Base-by-base conservation (phyloP, 129 eudicot genomes). In the Arctium lappa region DNA sequence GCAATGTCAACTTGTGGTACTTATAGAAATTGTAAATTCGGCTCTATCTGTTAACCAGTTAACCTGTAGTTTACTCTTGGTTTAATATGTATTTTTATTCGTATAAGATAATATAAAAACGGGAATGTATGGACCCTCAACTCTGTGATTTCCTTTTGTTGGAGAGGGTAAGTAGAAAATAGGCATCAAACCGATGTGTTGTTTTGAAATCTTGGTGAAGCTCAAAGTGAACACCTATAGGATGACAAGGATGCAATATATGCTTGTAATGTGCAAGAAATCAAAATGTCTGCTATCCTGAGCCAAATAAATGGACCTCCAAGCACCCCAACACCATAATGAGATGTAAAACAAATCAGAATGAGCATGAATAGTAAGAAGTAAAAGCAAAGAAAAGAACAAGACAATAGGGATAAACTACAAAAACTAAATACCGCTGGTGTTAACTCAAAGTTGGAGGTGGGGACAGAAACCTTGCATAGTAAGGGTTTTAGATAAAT, bases 111-210 rank as follows among this genome's bases (percentile, higher is more conserved):
- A 62, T 62, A 62, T 62, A 22, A 62, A 62, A 62, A 62, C 18
- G 69, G 69, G 69, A 18, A 18, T 4, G 69, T 7, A 62, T 62
- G 69, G 30, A 62, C 69, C 69, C 69, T 62, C 69, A 18, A 16
- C 18, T 18, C 30, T 6, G 37, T 11, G 2, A 22, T 62, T 62
- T 65, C 36, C 56, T 37, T 33, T 33, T 77, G 50, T 77, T 7
- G 80, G 70, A 77, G 10, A 5, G 31, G 18, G 33, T 36, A 77
- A 77, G 80, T 36, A 62, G 34, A 66, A 76, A 32, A 77, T 33
- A 9, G 7, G n/a, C 71, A 77, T 33, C 79, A 46, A 46, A 46
- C 12, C 6, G 53, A 56, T 56, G n/a, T 36, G n/a, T 42, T 75
- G 46, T 31, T 16, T 15, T 53, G 46, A 76, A 56, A 31, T 76